Evolutionary conservation across 2,329 filamentous ascomycete genomes (phyloP).

Genomic region (Beauveria brongniartii): DNA sequence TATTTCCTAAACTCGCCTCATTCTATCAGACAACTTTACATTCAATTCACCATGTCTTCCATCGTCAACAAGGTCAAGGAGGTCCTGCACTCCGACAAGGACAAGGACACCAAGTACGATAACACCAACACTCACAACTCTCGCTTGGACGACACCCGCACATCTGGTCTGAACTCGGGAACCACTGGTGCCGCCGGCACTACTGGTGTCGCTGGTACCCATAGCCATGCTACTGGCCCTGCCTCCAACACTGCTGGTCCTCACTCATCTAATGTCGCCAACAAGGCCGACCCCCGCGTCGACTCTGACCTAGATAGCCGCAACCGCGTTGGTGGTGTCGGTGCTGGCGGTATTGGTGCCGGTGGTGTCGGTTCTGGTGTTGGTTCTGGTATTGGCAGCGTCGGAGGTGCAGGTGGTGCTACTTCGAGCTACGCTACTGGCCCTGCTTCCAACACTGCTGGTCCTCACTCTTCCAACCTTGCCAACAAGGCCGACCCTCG

Average conservation of each 20-base stretch:
- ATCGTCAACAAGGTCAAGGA: constrained; percentile 55
- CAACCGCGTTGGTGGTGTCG: constrained; percentile 12
- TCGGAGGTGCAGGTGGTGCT: background rate
- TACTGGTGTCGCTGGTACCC: constrained; percentile 1
- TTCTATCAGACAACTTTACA: background rate
- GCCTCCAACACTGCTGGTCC: constrained; percentile 25
- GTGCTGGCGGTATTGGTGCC: background rate
- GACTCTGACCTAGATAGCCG: constrained; percentile 41
- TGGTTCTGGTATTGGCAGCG: background rate
- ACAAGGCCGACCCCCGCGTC: constrained; percentile 43
- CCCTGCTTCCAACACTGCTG: constrained; percentile 17
- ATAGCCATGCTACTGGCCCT: constrained; percentile 14
- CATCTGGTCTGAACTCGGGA: constrained; percentile 19
- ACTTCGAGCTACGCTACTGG: constrained; percentile 14
- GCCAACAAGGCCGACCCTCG: constrained; percentile 43
- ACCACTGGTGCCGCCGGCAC: constrained; percentile 14
- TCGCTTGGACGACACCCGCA: constrained; percentile 29
- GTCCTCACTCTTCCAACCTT: constrained; percentile 35
- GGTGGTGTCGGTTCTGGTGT: no score
- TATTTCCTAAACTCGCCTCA: no score
- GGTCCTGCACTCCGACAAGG: constrained; percentile 38
- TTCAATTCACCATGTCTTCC: constrained; percentile 41
- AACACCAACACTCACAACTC: constrained; percentile 19
- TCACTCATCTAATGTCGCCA: constrained; percentile 34
- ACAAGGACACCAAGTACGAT: constrained; percentile 16